These are phyloP conservation scores for Gastroboletus turbinatus DNA, from an alignment of 1,284 basidiomycete genomes.

Conservation along the genomic window DNA sequence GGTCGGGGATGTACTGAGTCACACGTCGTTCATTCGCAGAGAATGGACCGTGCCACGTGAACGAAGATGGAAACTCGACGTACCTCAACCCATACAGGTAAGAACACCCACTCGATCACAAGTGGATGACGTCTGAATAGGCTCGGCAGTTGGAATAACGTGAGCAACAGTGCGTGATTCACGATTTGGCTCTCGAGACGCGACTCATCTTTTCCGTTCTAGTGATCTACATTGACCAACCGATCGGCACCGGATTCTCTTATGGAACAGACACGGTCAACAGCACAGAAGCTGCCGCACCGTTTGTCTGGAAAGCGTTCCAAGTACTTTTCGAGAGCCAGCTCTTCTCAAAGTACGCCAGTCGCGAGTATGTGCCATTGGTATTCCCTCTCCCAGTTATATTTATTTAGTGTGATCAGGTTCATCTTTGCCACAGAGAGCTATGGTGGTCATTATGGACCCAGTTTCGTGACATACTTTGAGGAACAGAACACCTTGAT, in stretches of 20 bases:
- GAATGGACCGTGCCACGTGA: conserved; percentile 32
- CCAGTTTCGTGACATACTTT: conserved; percentile 64
- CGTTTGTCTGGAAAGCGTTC: conserved; percentile 60
- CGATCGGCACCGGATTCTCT: conserved; percentile 68
- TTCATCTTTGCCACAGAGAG: conserved; percentile 68
- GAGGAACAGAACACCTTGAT: conserved; percentile 64
- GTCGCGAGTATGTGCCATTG: conserved; percentile 47
- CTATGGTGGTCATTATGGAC: conserved; percentile 70
- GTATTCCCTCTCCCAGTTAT: neutral
- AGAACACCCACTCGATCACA: neutral
- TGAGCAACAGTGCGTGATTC: conserved; percentile 56
- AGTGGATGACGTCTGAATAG: neutral
- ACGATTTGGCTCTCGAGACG: neutral
- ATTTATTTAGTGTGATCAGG: conserved; percentile 32
- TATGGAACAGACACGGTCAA: conserved; percentile 55
- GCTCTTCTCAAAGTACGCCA: conserved; percentile 56
- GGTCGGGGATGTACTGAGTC: neutral
- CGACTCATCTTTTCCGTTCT: neutral
- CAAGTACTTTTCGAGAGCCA: conserved; percentile 67
- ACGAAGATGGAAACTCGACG: conserved; percentile 25
- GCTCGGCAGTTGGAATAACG: conserved; percentile 62
- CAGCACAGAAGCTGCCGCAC: conserved; percentile 50
- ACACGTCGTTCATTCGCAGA: conserved; percentile 13
- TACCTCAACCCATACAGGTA: conserved; percentile 34
- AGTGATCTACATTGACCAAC: conserved; percentile 80